Conservation (phyloP, 192 early-diverging fungal genomes). For the Gaertneriomyces sp. region DNA sequence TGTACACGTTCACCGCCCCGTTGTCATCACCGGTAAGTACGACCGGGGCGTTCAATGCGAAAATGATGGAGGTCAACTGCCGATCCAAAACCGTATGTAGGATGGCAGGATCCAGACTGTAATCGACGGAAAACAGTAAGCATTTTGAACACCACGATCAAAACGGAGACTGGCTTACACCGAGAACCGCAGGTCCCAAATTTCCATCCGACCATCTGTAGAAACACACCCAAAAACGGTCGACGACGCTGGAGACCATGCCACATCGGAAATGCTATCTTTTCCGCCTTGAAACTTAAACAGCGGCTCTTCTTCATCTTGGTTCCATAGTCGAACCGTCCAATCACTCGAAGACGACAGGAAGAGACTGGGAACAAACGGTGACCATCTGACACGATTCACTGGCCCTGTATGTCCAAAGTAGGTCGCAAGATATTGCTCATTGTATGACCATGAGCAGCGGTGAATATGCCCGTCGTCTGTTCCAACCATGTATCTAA, state of each 20-base stretch:
- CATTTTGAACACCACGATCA: not conserved
- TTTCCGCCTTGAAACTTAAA: constrained; percentile 59
- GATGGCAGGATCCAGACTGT: constrained; percentile 55
- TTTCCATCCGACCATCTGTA: constrained; percentile 55
- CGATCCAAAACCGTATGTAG: constrained; percentile 57
- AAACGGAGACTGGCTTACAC: constrained; percentile 40
- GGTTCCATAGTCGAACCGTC: constrained; percentile 55
- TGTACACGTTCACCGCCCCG: constrained; percentile 57
- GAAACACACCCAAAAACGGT: constrained; percentile 58
- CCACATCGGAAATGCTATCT: constrained; percentile 54
- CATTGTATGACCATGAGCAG: constrained; percentile 61
- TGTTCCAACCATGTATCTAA: constrained; percentile 56
- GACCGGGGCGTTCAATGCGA: constrained; percentile 44
- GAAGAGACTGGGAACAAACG: constrained; percentile 46
- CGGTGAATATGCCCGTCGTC: constrained; percentile 58
- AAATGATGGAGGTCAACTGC: constrained; percentile 50
- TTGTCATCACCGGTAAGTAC: constrained; percentile 59
- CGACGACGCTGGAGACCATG: constrained; percentile 49
- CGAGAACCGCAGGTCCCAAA: constrained; percentile 58
- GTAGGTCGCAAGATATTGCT: constrained; percentile 57
- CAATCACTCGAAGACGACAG: constrained; percentile 54
- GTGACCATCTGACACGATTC: constrained; percentile 55
- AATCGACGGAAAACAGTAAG: not conserved
- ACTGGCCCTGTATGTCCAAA: constrained; percentile 55
- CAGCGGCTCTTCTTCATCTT: constrained; percentile 46